Percentiles rank a stretch among this genome's conserved stretches.
Conservation (phyloP, 1,284 basidiomycete genomes). For the Trametes sp. region DNA sequence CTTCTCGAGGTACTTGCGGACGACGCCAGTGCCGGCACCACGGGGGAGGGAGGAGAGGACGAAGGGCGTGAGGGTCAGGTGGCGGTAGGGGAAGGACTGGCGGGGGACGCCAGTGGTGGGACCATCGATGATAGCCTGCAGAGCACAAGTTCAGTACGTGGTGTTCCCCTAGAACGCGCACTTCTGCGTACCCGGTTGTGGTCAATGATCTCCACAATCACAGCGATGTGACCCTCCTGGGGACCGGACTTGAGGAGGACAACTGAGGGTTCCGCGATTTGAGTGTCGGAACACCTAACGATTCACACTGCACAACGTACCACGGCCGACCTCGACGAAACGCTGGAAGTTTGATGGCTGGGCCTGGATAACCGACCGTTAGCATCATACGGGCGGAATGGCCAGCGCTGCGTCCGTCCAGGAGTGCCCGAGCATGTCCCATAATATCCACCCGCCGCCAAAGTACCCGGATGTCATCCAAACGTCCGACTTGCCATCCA, state of each 20-base stretch:
- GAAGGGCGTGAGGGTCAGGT: slow-evolving; percentile 92
- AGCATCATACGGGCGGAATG: slow-evolving; percentile 12
- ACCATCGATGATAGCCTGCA: slow-evolving; percentile 95
- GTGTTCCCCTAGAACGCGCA: neutral
- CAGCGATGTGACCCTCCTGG: slow-evolving; percentile 89
- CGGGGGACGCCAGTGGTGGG: slow-evolving; percentile 92
- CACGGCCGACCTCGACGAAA: slow-evolving; percentile 97
- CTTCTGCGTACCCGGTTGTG: slow-evolving; percentile 93
- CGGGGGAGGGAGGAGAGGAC: slow-evolving; percentile 89
- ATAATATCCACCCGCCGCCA: slow-evolving; percentile 20
- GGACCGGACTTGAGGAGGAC: slow-evolving; percentile 95
- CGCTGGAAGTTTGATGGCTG: slow-evolving; percentile 92
- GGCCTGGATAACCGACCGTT: slow-evolving; percentile 32
- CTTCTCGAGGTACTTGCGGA: slow-evolving; percentile 91
- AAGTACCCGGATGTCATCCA: slow-evolving; percentile 41
- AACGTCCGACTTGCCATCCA: slow-evolving; percentile 39
- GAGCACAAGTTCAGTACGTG: neutral
- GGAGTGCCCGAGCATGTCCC: slow-evolving; percentile 18
- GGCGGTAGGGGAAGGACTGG: slow-evolving; percentile 91
- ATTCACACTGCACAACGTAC: slow-evolving; percentile 48
- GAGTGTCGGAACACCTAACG: neutral
- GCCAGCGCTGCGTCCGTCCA: neutral
- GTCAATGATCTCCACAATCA: slow-evolving; percentile 98
- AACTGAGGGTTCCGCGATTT: slow-evolving; percentile 54
- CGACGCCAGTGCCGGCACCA: slow-evolving; percentile 80